Evolutionary conservation across 345 rosid genomes (phyloP).

Genomic region (Populus deltoides): DNA sequence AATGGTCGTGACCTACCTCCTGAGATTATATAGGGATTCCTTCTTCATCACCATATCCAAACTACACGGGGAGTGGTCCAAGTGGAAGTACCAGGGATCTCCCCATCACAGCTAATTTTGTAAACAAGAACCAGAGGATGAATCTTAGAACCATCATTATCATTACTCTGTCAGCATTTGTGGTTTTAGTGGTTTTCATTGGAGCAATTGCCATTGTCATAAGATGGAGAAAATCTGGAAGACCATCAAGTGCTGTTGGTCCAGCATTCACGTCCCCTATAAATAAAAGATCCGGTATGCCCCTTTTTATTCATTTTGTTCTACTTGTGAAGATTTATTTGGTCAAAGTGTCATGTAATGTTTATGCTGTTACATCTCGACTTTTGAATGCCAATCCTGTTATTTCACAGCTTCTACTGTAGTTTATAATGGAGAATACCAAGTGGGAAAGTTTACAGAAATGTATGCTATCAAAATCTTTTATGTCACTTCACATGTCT

Average conservation of each 20-base stretch:
- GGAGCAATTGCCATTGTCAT: conserved; percentile 62
- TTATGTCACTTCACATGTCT: not conserved
- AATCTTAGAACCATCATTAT: conserved; percentile 65
- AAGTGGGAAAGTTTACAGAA: not conserved
- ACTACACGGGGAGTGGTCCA: conserved; percentile 57
- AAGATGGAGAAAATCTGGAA: conserved; percentile 77
- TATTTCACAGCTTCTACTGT: not conserved
- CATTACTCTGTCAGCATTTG: conserved; percentile 77
- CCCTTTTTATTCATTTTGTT: not conserved
- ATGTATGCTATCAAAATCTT: not conserved
- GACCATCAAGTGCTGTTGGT: conserved; percentile 85
- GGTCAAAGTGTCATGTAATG: not conserved
- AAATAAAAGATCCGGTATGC: conserved; percentile 80
- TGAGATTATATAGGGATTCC: conserved; percentile 60
- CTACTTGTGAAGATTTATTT: not conserved
- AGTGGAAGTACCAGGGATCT: conserved; percentile 64
- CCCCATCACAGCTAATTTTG: conserved; percentile 64
- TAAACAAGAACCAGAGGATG: conserved; percentile 64
- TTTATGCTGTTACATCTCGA: not conserved
- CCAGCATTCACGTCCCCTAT: conserved; percentile 63
- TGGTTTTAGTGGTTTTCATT: conserved; percentile 63
- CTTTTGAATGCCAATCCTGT: not conserved
- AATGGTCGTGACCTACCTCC: conserved; percentile 18
- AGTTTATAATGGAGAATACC: not conserved
- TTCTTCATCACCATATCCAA: conserved; percentile 68